These are phyloP conservation scores for Periconia sp. DNA, from an alignment of 2,329 filamentous ascomycete species.

Conservation along the genomic window DNA sequence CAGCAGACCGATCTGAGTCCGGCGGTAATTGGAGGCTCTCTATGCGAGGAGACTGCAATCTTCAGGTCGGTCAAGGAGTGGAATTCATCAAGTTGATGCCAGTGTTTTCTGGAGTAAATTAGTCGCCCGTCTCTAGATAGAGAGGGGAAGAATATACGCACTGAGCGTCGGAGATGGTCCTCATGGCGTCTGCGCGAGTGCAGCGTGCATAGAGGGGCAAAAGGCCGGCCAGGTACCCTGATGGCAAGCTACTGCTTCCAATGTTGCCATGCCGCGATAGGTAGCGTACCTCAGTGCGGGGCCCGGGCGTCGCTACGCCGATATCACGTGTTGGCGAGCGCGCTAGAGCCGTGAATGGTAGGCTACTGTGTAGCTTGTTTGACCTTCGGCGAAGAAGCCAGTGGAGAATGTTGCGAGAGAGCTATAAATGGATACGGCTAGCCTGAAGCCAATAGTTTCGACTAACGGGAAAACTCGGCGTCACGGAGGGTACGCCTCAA, in stretches of 20 bases:
- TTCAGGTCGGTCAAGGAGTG: conserved; percentile 45
- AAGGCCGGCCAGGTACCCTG: conserved; percentile 41
- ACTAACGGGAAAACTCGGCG: too few species aligned
- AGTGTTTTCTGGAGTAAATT: conserved; percentile 37
- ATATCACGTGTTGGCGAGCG: conserved; percentile 11
- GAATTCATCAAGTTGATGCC: conserved; percentile 44
- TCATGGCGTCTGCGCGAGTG: too few species aligned
- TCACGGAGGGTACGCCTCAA: too few species aligned
- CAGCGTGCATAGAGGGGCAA: conserved; percentile 20
- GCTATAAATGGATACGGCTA: too few species aligned
- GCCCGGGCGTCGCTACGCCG: too few species aligned
- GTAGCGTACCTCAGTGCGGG: too few species aligned
- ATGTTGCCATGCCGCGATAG: conserved; percentile 19
- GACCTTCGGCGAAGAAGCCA: too few species aligned
- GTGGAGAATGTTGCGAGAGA: too few species aligned
- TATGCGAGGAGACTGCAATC: conserved; percentile 45
- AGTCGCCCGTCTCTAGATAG: conserved; percentile 11
- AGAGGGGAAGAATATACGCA: conserved; percentile 16
- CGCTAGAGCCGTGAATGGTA: too few species aligned
- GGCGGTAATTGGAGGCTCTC: conserved; percentile 52
- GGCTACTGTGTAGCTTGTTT: too few species aligned
- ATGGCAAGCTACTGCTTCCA: conserved; percentile 25
- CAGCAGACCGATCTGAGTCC: conserved; percentile 88
- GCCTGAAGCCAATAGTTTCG: too few species aligned
- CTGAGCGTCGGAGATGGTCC: conserved; percentile 41